Percentiles rank a stretch among this genome's conserved stretches.
These are phyloP conservation scores for Rubroboletus satanas DNA, from an alignment of 768 basidiomycete genomes.

Conservation along the genomic window DNA sequence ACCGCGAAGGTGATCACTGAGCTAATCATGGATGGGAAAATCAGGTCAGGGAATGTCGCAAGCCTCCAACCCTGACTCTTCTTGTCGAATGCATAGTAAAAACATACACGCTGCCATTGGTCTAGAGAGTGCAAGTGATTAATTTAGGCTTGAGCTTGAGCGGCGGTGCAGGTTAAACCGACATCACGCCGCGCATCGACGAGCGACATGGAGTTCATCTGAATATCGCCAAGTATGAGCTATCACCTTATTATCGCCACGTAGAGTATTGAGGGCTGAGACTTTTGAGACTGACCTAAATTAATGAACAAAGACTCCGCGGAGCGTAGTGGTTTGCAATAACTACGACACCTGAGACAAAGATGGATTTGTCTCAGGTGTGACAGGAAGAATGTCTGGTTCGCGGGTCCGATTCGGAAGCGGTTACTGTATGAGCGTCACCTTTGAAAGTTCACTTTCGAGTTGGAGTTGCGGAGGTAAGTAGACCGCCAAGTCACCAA, in stretches of 20 bases:
- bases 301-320: too few relatives aligned
- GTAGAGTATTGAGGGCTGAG: background rate
- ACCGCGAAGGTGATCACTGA: slow-evolving; percentile 74
- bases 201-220: too few relatives aligned
- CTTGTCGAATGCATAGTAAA: slow-evolving; percentile 19
- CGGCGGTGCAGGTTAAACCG: background rate
- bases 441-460: background rate
- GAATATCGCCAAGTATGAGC: too few relatives aligned
- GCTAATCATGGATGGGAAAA: slow-evolving; percentile 64
- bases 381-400: background rate
- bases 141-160: background rate
- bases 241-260: too few relatives aligned
- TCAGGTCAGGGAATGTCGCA: slow-evolving; percentile 51
- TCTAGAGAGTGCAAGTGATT: background rate
- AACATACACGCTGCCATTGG: background rate
- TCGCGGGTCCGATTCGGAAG: slow-evolving; percentile 14
- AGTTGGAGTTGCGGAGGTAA: slow-evolving; percentile 8
- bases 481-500: slow-evolving; percentile 13
- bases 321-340: too few relatives aligned
- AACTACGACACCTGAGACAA: too few relatives aligned
- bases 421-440: background rate
- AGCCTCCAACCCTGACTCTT: slow-evolving; percentile 42
- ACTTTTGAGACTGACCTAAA: too few relatives aligned
- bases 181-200: background rate
- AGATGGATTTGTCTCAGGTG: too few relatives aligned